Evolutionary conservation across 2,329 filamentous ascomycete genomes (phyloP), one percentile per base, ranked within the genome.

Genomic region (Gnomoniopsis smithogilvyi): DNA sequence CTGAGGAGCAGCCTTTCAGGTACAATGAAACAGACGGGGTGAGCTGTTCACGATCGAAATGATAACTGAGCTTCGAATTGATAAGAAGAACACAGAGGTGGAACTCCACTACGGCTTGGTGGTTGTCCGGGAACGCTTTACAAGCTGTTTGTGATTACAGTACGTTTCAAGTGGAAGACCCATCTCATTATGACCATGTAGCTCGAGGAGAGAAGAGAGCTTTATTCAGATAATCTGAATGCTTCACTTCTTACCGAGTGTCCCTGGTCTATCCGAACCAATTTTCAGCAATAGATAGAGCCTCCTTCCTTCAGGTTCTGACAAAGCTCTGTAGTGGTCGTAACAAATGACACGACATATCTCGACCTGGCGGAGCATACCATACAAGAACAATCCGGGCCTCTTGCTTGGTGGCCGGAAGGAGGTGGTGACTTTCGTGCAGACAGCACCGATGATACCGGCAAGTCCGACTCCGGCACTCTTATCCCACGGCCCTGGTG

Each of bases 391-490:
- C 74, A 76, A 56, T 65, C 68, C 11, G 67, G 61, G 6, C 70
- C 72, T 2, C 58, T 75, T 4, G 47, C 61, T 0, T 72, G 71
- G 69, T 75, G 72, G 71, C 71, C 73, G 0, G 64, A 72, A 43
- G 73, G 73, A 17, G 68, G 64, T 15, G 74, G 74, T 21, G 64
- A 71, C 43, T 76, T 76, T 63, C 72, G 73, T 43, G 73, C 70
- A 19, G 72, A 74, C 54, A 72, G 70, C 54, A 76, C 74, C 63
- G 84, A 87, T 62, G 84, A 87, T 65, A 80, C 83, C 8, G 45
- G 45, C 24, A 12, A 11, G 45, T 47, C 11, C 7, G 3, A 1
- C 19, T n/a, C 36, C 8, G 34, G 8, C 34, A 15, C 8, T 3
- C 36, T 41, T 4, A n/a, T 12, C 4, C 12, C 17, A 3, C 36